Conservation (phyloP, 108 stramenopile genomes). For the Nitzschia sp. region DNA sequence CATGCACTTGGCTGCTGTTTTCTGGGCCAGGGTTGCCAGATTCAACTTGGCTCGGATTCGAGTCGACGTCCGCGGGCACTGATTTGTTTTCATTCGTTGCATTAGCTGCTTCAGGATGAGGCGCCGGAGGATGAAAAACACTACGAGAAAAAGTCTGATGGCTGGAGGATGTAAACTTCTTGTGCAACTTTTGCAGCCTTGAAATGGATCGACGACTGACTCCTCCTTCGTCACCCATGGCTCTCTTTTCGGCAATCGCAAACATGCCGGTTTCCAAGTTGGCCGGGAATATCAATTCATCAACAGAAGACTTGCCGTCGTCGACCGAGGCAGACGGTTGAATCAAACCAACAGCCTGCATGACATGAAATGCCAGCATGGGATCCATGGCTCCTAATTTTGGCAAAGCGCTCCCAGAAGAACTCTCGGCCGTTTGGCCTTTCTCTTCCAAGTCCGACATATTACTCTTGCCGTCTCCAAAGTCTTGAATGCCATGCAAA, state of each 20-base stretch:
- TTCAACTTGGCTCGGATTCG: too few relatives aligned
- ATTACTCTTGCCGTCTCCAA: slow-evolving; percentile 4
- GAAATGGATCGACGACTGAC: slow-evolving; percentile 11
- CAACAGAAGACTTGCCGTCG: neutral
- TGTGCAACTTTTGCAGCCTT: slow-evolving; percentile 2
- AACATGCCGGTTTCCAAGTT: slow-evolving; percentile 3
- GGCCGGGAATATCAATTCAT: slow-evolving; percentile 1
- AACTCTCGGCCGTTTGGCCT: slow-evolving; percentile 12
- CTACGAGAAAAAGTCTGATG: slow-evolving; percentile 1
- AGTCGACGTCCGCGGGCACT: neutral
- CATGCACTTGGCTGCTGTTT: neutral
- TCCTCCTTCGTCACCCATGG: slow-evolving; percentile 14
- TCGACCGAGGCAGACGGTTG: slow-evolving; percentile 15
- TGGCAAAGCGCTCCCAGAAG: neutral
- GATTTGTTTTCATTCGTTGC: neutral
- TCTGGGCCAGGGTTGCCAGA: neutral
- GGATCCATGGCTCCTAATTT: slow-evolving; percentile 41
- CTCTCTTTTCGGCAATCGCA: slow-evolving; percentile 14
- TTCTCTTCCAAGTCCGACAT: neutral
- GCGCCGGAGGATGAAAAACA: neutral
- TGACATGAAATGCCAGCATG: slow-evolving; percentile 64
- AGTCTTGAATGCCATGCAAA: slow-evolving; percentile 38
- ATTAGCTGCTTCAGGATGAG: neutral
- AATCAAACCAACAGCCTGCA: slow-evolving; percentile 64
- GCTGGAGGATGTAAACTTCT: neutral